phyloP scores from a whole-genome alignment of 148 eudicot genomes.

The Rhododendron kiyosumense region DNA sequence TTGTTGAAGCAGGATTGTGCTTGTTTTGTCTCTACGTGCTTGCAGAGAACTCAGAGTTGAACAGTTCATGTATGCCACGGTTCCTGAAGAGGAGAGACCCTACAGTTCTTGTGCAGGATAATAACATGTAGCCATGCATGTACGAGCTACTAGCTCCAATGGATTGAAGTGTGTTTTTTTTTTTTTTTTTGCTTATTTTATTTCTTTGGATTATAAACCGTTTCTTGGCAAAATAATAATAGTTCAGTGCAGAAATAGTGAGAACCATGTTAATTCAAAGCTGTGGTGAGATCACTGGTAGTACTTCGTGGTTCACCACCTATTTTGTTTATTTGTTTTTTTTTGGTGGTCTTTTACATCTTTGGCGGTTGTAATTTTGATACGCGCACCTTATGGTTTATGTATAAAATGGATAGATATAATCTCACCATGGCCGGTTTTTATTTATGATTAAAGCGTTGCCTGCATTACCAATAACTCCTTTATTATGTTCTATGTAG shows the following conservation, averaged over 20 bases:
- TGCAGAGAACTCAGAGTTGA: constrained; percentile 55
- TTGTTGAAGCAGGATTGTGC: constrained; percentile 61
- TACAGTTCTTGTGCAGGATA: constrained; percentile 28
- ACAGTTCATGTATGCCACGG: constrained; percentile 36
- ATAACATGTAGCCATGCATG: constrained; percentile 18
- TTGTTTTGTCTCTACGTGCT: constrained; percentile 68
- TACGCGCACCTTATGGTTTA: neutral
- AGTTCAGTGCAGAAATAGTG: neutral
- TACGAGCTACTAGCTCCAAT: neutral
- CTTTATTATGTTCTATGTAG: neutral
- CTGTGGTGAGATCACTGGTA: neutral
- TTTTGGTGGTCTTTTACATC: neutral
- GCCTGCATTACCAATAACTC: neutral
- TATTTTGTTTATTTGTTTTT: no score
- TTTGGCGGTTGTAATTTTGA: neutral
- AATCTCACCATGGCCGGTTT: neutral
- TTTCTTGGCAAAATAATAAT: neutral
- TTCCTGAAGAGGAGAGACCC: constrained; percentile 47
- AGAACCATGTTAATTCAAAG: neutral
- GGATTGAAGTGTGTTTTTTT: neutral
- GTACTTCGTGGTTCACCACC: neutral
- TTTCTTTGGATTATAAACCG: neutral
- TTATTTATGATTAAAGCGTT: neutral
- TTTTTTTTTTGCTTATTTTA: neutral
- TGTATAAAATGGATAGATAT: neutral